phyloP scores from a whole-genome alignment of 2,329 filamentous ascomycete species.

The Diplodia mutila region DNA sequence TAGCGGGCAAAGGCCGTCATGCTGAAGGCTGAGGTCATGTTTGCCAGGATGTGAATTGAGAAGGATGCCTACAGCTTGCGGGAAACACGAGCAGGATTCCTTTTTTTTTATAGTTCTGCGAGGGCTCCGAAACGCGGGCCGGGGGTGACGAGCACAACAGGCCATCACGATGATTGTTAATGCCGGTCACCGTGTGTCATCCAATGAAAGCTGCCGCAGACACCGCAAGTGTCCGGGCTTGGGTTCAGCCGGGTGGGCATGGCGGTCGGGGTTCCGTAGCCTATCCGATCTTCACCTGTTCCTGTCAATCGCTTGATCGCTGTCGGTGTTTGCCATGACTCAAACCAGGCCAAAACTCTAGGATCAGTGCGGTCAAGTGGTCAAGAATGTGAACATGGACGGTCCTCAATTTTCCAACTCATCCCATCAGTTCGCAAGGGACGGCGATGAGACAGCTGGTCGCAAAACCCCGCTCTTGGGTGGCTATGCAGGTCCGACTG shows the following conservation, averaged over 20 bases:
- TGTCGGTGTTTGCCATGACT: slow-evolving; percentile 9
- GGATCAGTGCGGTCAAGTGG: background rate
- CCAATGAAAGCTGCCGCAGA: background rate
- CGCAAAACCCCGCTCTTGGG: background rate
- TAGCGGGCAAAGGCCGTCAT: background rate
- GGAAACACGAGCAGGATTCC: background rate
- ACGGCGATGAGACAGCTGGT: background rate
- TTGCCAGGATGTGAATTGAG: background rate
- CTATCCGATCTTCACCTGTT: slow-evolving; percentile 21
- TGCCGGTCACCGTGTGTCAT: background rate
- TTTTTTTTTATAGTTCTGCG: background rate
- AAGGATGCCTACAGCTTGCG: background rate
- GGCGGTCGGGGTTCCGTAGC: background rate
- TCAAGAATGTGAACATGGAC: background rate
- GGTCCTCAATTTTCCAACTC: background rate
- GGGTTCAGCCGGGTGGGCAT: background rate
- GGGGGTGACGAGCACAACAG: background rate
- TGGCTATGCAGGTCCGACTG: background rate
- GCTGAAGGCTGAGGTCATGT: background rate
- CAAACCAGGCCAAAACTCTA: background rate
- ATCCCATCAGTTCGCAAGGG: background rate
- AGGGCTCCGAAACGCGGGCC: background rate
- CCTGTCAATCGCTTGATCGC: slow-evolving; percentile 4
- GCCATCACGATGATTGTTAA: background rate
- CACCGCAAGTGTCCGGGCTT: background rate